Base-by-base conservation (phyloP, 2,329 filamentous ascomycete genomes). In the Botrytis fragariae region DNA sequence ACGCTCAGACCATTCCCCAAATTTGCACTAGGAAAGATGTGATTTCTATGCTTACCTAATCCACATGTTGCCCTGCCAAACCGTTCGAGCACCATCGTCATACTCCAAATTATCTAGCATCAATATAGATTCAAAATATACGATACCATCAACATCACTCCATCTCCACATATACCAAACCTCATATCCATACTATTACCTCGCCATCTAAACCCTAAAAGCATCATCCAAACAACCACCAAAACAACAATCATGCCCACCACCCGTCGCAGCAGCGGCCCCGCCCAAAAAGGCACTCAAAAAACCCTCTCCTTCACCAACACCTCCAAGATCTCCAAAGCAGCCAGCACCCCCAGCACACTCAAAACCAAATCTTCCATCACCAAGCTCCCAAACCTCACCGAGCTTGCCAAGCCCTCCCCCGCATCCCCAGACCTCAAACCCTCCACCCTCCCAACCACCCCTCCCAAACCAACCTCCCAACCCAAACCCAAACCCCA, bases 301-400 rank as follows among this genome's bases (percentile, higher is more conserved):
- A 88, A 90, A 81, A 90, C 87, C n/a, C 87, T 92, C 77, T 87
- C 89, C 57, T 92, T 92, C 83, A 86, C 88, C 75, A 84, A 85
- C 54, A 84, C 84, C 75, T 84, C 83, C 76, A 85, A 86, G 82
- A 85, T 91, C 77, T 90, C 88, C 72, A 92, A 92, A 81, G 37
- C 48, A 2, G 48, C 62, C 61, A 83, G 84, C 59, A 82, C 84
- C 59, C 82, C 81, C 73, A 72, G 80, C 75, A 67, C 37, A 45
- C 25, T 61, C 48, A 32, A 48, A 44, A 12, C 62, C 42, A 20
- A 54, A 35, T 67, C 39, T 18, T 48, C 39, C 37, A 25, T 60
- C 37, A 12, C 51, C n/a, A 54, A 45, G 42, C 20, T 62, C 60
- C 10, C 59, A 62, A 1, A 35, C 14, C 48, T n/a, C 32, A 29